Evolutionary conservation across 2,329 filamentous ascomycete genomes (phyloP), one percentile per base, ranked within the genome.

Genomic region (Colletotrichum ledebouriae): DNA sequence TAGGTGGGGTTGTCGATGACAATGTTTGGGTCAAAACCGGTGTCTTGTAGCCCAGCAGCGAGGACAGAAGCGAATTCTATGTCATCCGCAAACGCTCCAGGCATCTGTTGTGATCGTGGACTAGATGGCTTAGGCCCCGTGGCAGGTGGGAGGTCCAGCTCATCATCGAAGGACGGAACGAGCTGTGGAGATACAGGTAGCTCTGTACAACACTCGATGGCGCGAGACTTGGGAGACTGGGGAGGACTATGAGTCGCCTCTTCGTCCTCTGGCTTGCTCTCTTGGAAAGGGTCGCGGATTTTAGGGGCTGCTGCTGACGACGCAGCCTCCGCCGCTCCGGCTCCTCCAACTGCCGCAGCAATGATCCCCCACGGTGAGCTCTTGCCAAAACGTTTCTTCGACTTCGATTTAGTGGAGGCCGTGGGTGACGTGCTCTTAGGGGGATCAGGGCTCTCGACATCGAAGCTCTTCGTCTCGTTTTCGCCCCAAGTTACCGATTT

Each of bases 11-110:
- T 85, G 52, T 92, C 83, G 41, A 91, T 90, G 52, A 93, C 88
- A 65, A 93, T 88, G 46, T 91, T 86, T 4, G 90, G 87, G 73
- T 92, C 86, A 71, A 94, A 93, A 0, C 91, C 91, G 52, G 89
- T 87, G n/a, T 89, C 86, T 74, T 90, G 81, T 56, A 92, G 82
- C 1, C 89, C 90, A 55, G 90, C 92, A 65, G 90, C 90, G 53
- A 93, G 79, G 3, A 87, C 88, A 33, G 91, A 91, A 7, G 89
- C 88, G 72, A 94, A 93, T 59, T 89, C 89, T 9, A 91, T 79
- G 72, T 93, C 91, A 64, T 90, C 86, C 1, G 81, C 86, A 73
- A 92, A 94, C 10, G 85, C 80, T 20, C 90, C 91, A 25, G 90
- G 89, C 77, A 91, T 87, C 64, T 87, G 84, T 49, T 83, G 75